A percentile compares a stretch with the other conserved stretches of the same genome.
Conservation (phyloP, 495 filamentous ascomycete genomes). For the Neurospora sp. region DNA sequence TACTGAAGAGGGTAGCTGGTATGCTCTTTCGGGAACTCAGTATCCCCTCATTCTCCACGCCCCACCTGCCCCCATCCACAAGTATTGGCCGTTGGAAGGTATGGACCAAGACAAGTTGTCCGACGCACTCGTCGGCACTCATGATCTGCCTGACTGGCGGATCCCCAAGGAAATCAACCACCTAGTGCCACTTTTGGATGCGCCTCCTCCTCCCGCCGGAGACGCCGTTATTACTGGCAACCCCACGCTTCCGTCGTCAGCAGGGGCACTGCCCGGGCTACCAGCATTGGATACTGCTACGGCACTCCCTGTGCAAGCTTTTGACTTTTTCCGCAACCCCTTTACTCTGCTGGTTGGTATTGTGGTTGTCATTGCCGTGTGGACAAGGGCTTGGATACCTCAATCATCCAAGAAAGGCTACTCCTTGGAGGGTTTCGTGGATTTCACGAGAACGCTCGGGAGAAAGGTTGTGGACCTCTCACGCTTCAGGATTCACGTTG, state of each 20-base stretch:
- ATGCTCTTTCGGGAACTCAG: conserved; percentile 77
- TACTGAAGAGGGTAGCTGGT: conserved; percentile 80
- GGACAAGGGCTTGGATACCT: neutral
- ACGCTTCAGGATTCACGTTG: neutral
- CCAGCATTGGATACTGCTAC: neutral
- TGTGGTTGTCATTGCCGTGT: conserved; percentile 11
- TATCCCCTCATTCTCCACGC: conserved; percentile 78
- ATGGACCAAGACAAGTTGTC: conserved; percentile 20
- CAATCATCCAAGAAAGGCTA: neutral
- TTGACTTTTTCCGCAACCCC: conserved; percentile 33
- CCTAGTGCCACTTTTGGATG: neutral
- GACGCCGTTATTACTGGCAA: neutral
- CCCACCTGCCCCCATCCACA: conserved; percentile 55
- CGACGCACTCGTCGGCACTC: conserved; percentile 31
- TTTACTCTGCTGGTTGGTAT: conserved; percentile 30
- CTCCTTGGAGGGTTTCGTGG: neutral
- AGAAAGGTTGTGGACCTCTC: neutral
- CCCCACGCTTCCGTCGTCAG: neutral
- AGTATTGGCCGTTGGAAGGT: conserved; percentile 42
- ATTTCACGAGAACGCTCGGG: neutral
- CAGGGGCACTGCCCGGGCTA: neutral
- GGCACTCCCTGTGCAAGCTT: neutral
- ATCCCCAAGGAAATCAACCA: neutral
- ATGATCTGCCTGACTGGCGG: conserved; percentile 26
- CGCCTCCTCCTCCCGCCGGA: neutral